A percentile compares a stretch with the other conserved stretches of the same genome.
phyloP scores from a whole-genome alignment of 2,329 filamentous ascomycete species.

The Colletotrichum godetiae region DNA sequence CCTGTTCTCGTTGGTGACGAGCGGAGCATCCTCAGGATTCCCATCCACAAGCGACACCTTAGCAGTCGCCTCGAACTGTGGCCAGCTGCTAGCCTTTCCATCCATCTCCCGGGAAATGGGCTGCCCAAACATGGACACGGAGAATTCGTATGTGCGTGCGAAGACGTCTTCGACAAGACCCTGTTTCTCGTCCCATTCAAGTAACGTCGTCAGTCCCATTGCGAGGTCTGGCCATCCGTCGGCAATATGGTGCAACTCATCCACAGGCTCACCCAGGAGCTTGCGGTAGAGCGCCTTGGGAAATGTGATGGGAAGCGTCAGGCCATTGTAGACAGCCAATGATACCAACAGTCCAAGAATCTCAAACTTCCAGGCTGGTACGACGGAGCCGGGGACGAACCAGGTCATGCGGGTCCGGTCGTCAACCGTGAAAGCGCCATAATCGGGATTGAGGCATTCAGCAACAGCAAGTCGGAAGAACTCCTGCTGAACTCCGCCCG shows the following conservation, averaged over 20 bases:
- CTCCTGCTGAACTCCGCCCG: conserved; percentile 95
- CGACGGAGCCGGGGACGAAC: conserved; percentile 86
- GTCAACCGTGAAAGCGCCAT: conserved; percentile 85
- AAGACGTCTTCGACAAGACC: conserved; percentile 86
- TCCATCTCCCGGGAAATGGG: conserved; percentile 69
- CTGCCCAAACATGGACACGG: conserved; percentile 68
- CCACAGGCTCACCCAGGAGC: conserved; percentile 76
- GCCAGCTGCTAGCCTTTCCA: conserved; percentile 58
- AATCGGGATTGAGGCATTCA: conserved; percentile 81
- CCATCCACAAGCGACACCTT: conserved; percentile 45
- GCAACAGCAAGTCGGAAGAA: conserved; percentile 89
- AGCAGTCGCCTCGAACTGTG: conserved; percentile 55
- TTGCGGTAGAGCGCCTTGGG: conserved; percentile 86
- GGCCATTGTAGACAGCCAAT: conserved; percentile 90
- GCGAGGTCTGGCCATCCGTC: conserved; percentile 90
- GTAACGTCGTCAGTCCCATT: conserved; percentile 77
- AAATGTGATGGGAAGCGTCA: conserved; percentile 91
- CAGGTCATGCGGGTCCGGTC: conserved; percentile 81
- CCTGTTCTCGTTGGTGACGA: conserved; percentile 87
- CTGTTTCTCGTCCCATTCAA: conserved; percentile 80
- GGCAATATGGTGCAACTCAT: conserved; percentile 78
- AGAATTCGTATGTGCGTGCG: conserved; percentile 88
- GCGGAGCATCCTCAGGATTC: conserved; percentile 66
- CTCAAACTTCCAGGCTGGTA: conserved; percentile 91
- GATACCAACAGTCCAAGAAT: conserved; percentile 89